phyloP scores from a whole-genome alignment of 306 rosid species.

The Pyrus communis region DNA sequence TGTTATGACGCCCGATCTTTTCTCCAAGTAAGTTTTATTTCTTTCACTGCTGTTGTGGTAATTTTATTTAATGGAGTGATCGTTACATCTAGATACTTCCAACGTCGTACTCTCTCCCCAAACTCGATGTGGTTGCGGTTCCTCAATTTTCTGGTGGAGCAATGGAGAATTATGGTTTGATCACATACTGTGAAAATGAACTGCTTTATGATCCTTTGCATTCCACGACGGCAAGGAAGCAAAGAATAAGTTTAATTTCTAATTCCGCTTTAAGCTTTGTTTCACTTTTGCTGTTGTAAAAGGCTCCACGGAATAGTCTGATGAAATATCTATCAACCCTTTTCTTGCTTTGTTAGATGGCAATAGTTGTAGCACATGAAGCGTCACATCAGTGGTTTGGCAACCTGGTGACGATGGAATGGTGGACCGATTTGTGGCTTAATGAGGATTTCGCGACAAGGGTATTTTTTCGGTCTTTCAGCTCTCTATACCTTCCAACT shows the following conservation, averaged over 20 bases:
- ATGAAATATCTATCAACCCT: background rate
- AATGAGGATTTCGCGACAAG: constrained; percentile 59
- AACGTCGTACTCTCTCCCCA: constrained; percentile 41
- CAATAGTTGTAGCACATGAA: constrained; percentile 51
- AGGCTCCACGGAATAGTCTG: background rate
- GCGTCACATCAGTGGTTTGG: constrained; percentile 78
- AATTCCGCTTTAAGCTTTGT: background rate
- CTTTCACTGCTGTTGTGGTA: background rate
- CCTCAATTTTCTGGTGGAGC: constrained; percentile 60
- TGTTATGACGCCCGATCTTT: constrained; percentile 39
- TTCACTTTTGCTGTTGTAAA: background rate
- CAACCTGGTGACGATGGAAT: constrained; percentile 66
- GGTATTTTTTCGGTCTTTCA: constrained; percentile 27
- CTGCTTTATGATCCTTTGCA: constrained; percentile 41
- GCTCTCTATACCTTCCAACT: background rate
- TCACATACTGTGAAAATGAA: constrained; percentile 42
- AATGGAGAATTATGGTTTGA: constrained; percentile 68
- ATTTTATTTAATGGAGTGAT: background rate
- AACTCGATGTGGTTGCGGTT: constrained; percentile 54
- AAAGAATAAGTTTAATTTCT: constrained; percentile 26
- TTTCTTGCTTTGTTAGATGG: constrained; percentile 25
- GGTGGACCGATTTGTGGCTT: constrained; percentile 77
- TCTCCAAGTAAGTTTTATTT: constrained; percentile 24
- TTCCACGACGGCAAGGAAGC: constrained; percentile 39
- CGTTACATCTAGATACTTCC: constrained; percentile 43